Conservation (phyloP, 495 filamentous ascomycete species). For the Penicillium steckii region DNA sequence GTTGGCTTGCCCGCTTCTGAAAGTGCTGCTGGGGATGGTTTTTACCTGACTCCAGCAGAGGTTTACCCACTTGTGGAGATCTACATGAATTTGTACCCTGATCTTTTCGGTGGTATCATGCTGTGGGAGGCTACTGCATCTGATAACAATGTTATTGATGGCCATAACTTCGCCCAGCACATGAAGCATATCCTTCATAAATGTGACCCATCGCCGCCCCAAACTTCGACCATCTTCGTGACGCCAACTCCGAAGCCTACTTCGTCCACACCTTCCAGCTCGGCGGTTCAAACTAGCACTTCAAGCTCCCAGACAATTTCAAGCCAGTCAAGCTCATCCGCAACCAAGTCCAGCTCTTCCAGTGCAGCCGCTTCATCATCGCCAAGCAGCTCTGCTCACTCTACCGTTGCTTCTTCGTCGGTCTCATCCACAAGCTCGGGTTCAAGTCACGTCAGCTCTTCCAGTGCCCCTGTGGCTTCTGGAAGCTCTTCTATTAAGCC, state of each 20-base stretch:
- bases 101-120: slow-evolving; percentile 68
- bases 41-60: slow-evolving; percentile 50
- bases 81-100: slow-evolving; percentile 48
- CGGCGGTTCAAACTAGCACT: slow-evolving; percentile 15
- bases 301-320: background rate
- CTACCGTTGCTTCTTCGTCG: background rate
- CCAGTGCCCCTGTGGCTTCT: slow-evolving; percentile 7
- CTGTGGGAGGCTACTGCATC: slow-evolving; percentile 67
- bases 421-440: background rate
- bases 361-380: background rate
- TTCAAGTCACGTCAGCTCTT: background rate
- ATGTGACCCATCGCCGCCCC: slow-evolving; percentile 26
- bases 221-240: slow-evolving; percentile 15
- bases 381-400: background rate
- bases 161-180: slow-evolving; percentile 40
- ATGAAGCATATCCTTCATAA: slow-evolving; percentile 43
- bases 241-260: slow-evolving; percentile 19
- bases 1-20: slow-evolving; percentile 59
- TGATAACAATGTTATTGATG: slow-evolving; percentile 44
- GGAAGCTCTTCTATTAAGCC: background rate
- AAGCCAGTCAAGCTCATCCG: background rate
- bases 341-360: background rate
- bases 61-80: slow-evolving; percentile 46
- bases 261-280: slow-evolving; percentile 16
- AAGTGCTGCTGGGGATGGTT: slow-evolving; percentile 27